A percentile compares a stretch with the other conserved stretches of the same genome.
Conservation (phyloP, 192 early-diverging fungal genomes). For the Chytriomyces sp. region DNA sequence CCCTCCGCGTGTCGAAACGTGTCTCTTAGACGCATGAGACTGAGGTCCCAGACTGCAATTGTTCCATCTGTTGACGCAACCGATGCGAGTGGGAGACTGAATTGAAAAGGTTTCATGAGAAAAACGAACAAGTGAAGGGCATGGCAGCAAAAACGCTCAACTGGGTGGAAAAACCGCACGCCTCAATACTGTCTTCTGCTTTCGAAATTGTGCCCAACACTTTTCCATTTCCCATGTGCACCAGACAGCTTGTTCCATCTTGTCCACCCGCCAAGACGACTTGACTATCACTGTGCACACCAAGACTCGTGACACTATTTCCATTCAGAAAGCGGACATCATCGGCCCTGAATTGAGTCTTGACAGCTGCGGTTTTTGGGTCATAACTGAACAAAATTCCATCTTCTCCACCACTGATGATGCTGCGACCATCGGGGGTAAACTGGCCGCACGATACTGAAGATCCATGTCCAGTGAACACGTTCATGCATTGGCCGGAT, state of each 20-base stretch:
- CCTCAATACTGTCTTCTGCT: constrained; percentile 84
- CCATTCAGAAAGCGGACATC: constrained; percentile 85
- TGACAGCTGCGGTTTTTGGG: constrained; percentile 81
- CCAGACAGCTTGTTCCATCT: constrained; percentile 76
- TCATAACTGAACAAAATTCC: constrained; percentile 51
- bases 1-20: constrained; percentile 84
- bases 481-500: constrained; percentile 87
- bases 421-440: constrained; percentile 76
- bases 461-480: constrained; percentile 87
- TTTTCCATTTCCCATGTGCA: constrained; percentile 59
- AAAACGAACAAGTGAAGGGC: neutral
- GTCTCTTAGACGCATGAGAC: constrained; percentile 78
- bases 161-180: constrained; percentile 77
- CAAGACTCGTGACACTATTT: constrained; percentile 76
- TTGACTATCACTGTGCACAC: constrained; percentile 74
- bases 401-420: constrained; percentile 21
- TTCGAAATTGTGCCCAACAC: constrained; percentile 79
- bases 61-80: constrained; percentile 88
- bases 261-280: constrained; percentile 82
- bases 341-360: constrained; percentile 63
- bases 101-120: neutral
- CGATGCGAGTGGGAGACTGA: constrained; percentile 73
- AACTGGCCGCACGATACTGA: constrained; percentile 88
- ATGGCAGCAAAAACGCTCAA: neutral
- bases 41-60: constrained; percentile 92